Percentiles rank a stretch among this genome's conserved stretches.
Conservation (phyloP, 1,284 basidiomycete species). For the Malassezia obtusa region DNA sequence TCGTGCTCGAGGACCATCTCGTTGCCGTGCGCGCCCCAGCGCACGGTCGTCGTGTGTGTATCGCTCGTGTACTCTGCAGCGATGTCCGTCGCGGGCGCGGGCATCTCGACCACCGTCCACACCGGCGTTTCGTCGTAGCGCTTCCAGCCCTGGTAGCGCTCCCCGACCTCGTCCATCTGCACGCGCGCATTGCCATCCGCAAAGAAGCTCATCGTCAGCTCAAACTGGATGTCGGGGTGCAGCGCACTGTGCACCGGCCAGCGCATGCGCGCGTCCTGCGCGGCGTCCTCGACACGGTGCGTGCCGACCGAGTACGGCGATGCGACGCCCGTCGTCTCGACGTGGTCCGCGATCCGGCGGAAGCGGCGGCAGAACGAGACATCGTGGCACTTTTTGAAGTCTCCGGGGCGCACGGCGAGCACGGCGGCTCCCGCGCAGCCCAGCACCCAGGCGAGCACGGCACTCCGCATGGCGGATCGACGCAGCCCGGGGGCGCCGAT, state of each 20-base stretch:
- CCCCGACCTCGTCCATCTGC: conserved; percentile 33
- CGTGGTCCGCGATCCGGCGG: conserved; percentile 32
- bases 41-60: conserved; percentile 12
- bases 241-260: conserved; percentile 30
- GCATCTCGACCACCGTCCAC: conserved; percentile 37
- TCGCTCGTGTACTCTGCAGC: conserved; percentile 7
- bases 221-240: conserved; percentile 35
- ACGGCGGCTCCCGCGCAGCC: not conserved
- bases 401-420: conserved; percentile 19
- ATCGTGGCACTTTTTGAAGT: conserved; percentile 45
- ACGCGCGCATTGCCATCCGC: conserved; percentile 40
- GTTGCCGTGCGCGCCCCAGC: conserved; percentile 11
- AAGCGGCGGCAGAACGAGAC: conserved; percentile 46
- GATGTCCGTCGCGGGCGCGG: conserved; percentile 20
- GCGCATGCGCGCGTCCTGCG: conserved; percentile 13
- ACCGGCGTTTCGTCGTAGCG: conserved; percentile 37
- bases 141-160: conserved; percentile 31
- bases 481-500: not conserved
- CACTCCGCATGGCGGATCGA: not conserved
- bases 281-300: not conserved
- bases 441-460: not conserved
- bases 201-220: conserved; percentile 31
- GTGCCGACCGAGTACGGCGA: conserved; percentile 32
- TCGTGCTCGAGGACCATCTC: conserved; percentile 23
- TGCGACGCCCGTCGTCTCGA: conserved; percentile 21